phyloP scores from a whole-genome alignment of 2,329 filamentous ascomycete species.

The Curvularia verruculosa region DNA sequence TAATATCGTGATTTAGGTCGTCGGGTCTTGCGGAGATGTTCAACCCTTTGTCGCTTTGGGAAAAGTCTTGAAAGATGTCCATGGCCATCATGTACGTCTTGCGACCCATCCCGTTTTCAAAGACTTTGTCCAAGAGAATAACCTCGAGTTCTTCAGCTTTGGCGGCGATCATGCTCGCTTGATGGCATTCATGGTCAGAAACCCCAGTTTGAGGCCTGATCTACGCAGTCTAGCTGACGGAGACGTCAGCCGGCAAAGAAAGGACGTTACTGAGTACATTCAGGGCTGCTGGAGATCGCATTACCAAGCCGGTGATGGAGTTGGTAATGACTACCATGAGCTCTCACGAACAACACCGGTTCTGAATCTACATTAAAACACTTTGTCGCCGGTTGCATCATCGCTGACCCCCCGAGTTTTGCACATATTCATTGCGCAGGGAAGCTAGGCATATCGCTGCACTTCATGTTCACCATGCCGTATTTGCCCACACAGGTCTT shows the following conservation, averaged over 20 bases:
- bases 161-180: slow-evolving; percentile 47
- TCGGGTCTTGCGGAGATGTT: slow-evolving; percentile 61
- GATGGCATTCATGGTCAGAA: slow-evolving; percentile 60
- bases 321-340: neutral
- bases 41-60: slow-evolving; percentile 66
- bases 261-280: slow-evolving; percentile 32
- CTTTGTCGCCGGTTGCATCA: neutral
- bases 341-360: neutral
- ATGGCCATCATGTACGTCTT: slow-evolving; percentile 37
- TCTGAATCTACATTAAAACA: neutral
- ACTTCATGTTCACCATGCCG: neutral
- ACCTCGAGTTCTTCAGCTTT: slow-evolving; percentile 46
- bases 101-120: slow-evolving; percentile 33
- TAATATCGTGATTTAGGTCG: slow-evolving; percentile 63
- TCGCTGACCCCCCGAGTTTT: neutral
- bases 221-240: slow-evolving; percentile 31
- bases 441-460: neutral
- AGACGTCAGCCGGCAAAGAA: slow-evolving; percentile 41
- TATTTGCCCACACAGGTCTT: neutral
- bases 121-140: slow-evolving; percentile 20
- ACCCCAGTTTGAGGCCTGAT: slow-evolving; percentile 49
- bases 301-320: neutral
- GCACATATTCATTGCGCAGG: neutral
- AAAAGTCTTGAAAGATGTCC: slow-evolving; percentile 49
- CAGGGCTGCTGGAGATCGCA: slow-evolving; percentile 31